Percentiles rank a stretch among this genome's conserved stretches.
Conservation (phyloP, 1,284 basidiomycete genomes). For the Pterulicium gracile region DNA sequence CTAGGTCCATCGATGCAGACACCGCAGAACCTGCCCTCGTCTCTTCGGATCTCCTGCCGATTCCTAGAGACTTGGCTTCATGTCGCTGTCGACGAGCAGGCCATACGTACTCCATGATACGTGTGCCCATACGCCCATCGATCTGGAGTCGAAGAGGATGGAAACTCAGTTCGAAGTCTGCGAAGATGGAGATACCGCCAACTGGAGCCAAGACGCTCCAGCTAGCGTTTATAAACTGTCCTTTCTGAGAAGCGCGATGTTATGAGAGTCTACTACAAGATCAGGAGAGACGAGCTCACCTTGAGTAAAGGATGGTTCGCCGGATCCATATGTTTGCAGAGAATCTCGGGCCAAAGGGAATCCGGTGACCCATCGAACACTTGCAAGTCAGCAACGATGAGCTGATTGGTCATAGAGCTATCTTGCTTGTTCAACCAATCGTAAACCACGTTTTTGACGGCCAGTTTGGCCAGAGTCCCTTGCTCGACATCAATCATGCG, state of each 20-base stretch:
- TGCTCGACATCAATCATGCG: constrained; percentile 76
- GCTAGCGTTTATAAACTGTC: constrained; percentile 58
- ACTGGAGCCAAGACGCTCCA: constrained; percentile 85
- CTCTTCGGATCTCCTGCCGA: constrained; percentile 9
- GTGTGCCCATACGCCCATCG: constrained; percentile 72
- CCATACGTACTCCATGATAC: constrained; percentile 88
- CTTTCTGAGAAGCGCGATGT: constrained; percentile 16
- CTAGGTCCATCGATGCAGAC: neutral
- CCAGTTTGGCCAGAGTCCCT: constrained; percentile 79
- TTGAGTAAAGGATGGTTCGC: constrained; percentile 56
- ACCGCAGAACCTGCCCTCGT: neutral
- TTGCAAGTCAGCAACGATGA: constrained; percentile 70
- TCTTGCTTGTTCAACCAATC: constrained; percentile 85
- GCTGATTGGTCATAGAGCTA: constrained; percentile 75
- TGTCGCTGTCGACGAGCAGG: constrained; percentile 45
- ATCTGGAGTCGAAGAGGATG: constrained; percentile 86
- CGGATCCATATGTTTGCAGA: constrained; percentile 66
- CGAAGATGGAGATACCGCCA: constrained; percentile 88
- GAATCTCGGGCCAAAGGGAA: constrained; percentile 83
- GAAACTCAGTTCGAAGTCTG: constrained; percentile 72
- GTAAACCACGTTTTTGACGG: constrained; percentile 72
- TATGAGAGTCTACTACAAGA: neutral
- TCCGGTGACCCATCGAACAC: constrained; percentile 84
- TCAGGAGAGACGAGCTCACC: constrained; percentile 26
- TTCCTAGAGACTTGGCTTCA: constrained; percentile 17